Conservation (phyloP, 176 grass and related monocot species). For the Avena atlantica region DNA sequence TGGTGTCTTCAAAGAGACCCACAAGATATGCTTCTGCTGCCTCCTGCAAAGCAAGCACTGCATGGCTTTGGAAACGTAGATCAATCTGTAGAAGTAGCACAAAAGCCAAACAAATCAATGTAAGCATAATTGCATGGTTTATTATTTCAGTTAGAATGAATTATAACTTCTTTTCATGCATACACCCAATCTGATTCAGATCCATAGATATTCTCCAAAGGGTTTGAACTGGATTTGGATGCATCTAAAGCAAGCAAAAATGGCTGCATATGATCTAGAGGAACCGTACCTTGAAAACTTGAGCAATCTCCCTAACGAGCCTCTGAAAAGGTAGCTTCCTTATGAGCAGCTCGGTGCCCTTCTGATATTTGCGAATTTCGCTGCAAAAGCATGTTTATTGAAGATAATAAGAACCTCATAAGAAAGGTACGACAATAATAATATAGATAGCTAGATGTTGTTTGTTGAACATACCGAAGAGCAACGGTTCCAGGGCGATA, state of each 20-base stretch:
- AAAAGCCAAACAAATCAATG: not conserved
- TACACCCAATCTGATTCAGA: not conserved
- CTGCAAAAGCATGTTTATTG: not conserved
- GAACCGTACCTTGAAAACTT: constrained; percentile 35
- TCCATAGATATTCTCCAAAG: not conserved
- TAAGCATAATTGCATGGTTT: not conserved
- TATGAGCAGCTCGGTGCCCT: not conserved
- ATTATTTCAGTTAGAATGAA: not conserved
- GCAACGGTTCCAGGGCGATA: constrained; percentile 18
- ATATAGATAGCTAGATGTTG: too few species aligned
- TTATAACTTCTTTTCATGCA: not conserved
- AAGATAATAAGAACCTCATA: not conserved
- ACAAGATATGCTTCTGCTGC: constrained; percentile 44
- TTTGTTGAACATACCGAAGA: not conserved
- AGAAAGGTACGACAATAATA: not conserved
- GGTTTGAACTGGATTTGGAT: not conserved
- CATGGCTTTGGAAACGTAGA: not conserved
- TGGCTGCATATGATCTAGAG: not conserved
- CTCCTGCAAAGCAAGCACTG: constrained; percentile 24
- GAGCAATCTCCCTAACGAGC: constrained; percentile 46
- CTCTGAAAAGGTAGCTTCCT: constrained; percentile 32
- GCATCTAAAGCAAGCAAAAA: not conserved
- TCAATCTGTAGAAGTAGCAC: constrained; percentile 26
- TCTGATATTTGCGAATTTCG: constrained; percentile 22
- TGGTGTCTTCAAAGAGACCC: constrained; percentile 44